Conservation (phyloP, 2,329 filamentous ascomycete species). For the Fusarium chaquense region DNA sequence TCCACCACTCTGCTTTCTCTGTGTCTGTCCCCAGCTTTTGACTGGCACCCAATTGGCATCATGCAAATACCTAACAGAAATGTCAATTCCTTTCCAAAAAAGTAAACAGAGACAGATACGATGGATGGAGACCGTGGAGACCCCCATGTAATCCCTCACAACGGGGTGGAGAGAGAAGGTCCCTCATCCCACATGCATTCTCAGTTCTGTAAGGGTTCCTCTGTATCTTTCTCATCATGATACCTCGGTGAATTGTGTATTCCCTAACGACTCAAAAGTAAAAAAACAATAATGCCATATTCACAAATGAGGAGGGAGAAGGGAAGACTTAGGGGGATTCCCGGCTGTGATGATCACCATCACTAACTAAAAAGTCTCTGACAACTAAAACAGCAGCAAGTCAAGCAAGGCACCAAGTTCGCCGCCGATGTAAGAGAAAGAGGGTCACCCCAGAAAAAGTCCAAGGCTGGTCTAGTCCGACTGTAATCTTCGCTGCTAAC, state of each 20-base stretch:
- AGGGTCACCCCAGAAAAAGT: conserved; percentile 34
- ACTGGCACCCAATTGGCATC: conserved; percentile 28
- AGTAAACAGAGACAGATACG: background rate
- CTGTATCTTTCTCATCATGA: background rate
- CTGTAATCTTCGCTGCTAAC: background rate
- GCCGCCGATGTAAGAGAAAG: conserved; percentile 27
- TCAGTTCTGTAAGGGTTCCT: background rate
- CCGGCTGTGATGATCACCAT: conserved; percentile 17
- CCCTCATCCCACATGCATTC: background rate
- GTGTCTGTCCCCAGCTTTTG: conserved; percentile 29
- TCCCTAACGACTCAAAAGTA: background rate
- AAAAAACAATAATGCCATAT: conserved; percentile 4
- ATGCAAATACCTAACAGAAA: conserved; percentile 31
- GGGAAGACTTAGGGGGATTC: conserved; percentile 23
- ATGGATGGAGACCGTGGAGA: background rate
- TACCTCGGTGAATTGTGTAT: background rate
- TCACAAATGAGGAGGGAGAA: conserved; percentile 39
- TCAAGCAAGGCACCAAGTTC: conserved; percentile 30
- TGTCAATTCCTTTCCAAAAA: conserved; percentile 3
- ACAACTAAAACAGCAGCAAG: background rate
- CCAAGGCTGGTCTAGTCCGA: conserved; percentile 12
- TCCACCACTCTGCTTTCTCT: conserved; percentile 8
- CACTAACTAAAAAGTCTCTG: background rate
- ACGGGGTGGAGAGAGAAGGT: background rate
- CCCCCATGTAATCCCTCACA: conserved; percentile 9